phyloP scores from a whole-genome alignment of 352 stramenopile genomes.

The Globisporangium echinulatum region DNA sequence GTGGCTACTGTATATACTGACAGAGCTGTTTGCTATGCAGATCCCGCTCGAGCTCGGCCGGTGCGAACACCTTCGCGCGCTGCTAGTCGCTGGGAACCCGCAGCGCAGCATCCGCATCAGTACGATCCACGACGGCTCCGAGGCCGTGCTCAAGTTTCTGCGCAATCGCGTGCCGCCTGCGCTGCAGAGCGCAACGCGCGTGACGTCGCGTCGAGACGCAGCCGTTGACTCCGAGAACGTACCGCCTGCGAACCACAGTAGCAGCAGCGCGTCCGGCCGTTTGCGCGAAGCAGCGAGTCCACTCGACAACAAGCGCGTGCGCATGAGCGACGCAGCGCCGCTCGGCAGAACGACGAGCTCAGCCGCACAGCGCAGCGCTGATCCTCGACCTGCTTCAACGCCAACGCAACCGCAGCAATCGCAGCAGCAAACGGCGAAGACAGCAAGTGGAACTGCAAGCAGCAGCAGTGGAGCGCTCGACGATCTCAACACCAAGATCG shows the following conservation, averaged over 20 bases:
- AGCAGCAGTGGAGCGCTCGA: constrained; percentile 8
- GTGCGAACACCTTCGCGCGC: constrained; percentile 44
- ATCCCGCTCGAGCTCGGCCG: constrained; percentile 61
- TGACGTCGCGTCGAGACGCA: no score
- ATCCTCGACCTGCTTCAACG: constrained; percentile 2
- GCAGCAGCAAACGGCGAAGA: not conserved
- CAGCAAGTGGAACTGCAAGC: not conserved
- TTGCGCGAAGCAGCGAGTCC: not conserved
- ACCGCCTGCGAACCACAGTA: constrained; percentile 11
- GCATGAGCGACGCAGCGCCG: constrained; percentile 17
- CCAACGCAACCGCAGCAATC: not conserved
- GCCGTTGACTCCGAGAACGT: constrained; percentile 10
- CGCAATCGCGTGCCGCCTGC: constrained; percentile 46
- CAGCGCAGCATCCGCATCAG: constrained; percentile 62
- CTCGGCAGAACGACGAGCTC: not conserved
- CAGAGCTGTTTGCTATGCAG: constrained; percentile 12
- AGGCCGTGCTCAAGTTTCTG: constrained; percentile 70
- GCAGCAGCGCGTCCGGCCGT: not conserved
- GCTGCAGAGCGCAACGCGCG: constrained; percentile 4
- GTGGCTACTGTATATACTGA: not conserved
- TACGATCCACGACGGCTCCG: constrained; percentile 60
- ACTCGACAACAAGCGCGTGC: constrained; percentile 11
- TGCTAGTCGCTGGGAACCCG: constrained; percentile 69
- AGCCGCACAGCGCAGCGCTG: constrained; percentile 1
- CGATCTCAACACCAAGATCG: constrained; percentile 39